Percentiles rank a stretch among this genome's conserved stretches.
Conservation (phyloP, 2,329 filamentous ascomycete genomes). For the Pestalotiopsis sp. region DNA sequence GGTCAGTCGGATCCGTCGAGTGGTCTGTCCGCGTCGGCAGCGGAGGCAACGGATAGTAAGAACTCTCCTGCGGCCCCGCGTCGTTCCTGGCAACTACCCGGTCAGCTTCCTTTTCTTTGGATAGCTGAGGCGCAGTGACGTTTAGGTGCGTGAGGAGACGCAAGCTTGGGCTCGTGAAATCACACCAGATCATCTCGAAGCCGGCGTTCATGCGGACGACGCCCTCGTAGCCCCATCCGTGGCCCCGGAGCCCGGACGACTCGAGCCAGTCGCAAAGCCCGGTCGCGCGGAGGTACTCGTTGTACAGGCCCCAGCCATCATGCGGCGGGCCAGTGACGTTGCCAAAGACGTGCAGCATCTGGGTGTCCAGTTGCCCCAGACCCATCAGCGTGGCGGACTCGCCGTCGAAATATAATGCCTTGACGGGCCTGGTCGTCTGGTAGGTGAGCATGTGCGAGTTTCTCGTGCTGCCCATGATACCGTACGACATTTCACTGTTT, state of each 20-base stretch:
- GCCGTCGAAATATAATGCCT: slow-evolving; percentile 53
- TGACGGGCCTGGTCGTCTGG: slow-evolving; percentile 44
- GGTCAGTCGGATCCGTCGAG: slow-evolving; percentile 35
- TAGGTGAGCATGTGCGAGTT: slow-evolving; percentile 51
- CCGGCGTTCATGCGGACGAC: slow-evolving; percentile 55
- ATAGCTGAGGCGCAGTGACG: slow-evolving; percentile 45
- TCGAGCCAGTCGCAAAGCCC: slow-evolving; percentile 50
- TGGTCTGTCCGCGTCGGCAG: slow-evolving; percentile 37
- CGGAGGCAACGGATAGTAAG: slow-evolving; percentile 39
- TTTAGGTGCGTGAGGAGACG: slow-evolving; percentile 46
- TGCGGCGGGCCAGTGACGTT: slow-evolving; percentile 40
- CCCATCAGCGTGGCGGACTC: slow-evolving; percentile 51
- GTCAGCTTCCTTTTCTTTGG: slow-evolving; percentile 13
- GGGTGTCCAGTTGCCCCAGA: slow-evolving; percentile 46
- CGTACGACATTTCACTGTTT: slow-evolving; percentile 52
- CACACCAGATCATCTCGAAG: slow-evolving; percentile 56
- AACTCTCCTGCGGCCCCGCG: slow-evolving; percentile 19
- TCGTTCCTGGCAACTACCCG: slow-evolving; percentile 11
- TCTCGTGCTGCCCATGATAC: slow-evolving; percentile 49
- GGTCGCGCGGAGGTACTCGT: slow-evolving; percentile 50
- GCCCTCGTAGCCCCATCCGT: slow-evolving; percentile 52
- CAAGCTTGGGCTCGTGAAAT: slow-evolving; percentile 47
- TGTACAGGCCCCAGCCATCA: slow-evolving; percentile 37
- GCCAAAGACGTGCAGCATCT: slow-evolving; percentile 53
- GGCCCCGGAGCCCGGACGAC: slow-evolving; percentile 41